Evolutionary conservation across 2,329 filamentous ascomycete genomes (phyloP).

Genomic region (Leptographium radiaticola): DNA sequence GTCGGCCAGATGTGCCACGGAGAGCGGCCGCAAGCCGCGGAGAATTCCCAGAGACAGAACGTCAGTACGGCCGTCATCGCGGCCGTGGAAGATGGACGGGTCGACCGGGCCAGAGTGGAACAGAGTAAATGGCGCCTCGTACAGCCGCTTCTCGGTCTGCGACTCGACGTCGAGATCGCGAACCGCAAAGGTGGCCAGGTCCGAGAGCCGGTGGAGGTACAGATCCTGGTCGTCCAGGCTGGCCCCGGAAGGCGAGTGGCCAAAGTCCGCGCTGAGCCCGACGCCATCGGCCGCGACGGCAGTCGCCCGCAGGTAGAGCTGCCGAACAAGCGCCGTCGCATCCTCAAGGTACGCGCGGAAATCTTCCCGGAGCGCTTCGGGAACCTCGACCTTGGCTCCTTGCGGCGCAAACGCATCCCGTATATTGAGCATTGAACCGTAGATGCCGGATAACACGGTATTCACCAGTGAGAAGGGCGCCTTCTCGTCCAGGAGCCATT

Average conservation of each 20-base stretch:
- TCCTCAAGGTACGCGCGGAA: conserved; percentile 23
- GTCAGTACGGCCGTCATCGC: conserved; percentile 10
- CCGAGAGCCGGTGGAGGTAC: conserved; percentile 15
- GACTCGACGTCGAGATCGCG: conserved; percentile 15
- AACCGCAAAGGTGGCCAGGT: conserved; percentile 17
- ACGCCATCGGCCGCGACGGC: background rate
- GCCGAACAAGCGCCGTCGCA: conserved; percentile 22
- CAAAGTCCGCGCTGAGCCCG: conserved; percentile 10
- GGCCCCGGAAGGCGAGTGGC: background rate
- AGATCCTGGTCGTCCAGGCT: conserved; percentile 6
- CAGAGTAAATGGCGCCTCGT: conserved; percentile 14
- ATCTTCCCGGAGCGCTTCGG: conserved; percentile 2
- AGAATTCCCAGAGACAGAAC: conserved; percentile 17
- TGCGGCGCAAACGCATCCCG: conserved; percentile 22
- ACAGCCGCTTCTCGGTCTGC: conserved; percentile 14
- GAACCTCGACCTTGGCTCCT: background rate
- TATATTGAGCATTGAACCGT: conserved; percentile 17
- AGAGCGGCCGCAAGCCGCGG: conserved; percentile 16
- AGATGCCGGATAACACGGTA: conserved; percentile 23
- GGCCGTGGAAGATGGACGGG: conserved; percentile 9
- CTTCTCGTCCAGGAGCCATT: conserved; percentile 21
- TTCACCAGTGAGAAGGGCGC: conserved; percentile 22
- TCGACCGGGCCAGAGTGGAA: conserved; percentile 9
- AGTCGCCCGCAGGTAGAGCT: conserved; percentile 29
- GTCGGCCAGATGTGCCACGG: conserved; percentile 13